Evolutionary conservation across 164 flowering plant genomes (phyloP).

Genomic region (Macadamia tetraphylla): DNA sequence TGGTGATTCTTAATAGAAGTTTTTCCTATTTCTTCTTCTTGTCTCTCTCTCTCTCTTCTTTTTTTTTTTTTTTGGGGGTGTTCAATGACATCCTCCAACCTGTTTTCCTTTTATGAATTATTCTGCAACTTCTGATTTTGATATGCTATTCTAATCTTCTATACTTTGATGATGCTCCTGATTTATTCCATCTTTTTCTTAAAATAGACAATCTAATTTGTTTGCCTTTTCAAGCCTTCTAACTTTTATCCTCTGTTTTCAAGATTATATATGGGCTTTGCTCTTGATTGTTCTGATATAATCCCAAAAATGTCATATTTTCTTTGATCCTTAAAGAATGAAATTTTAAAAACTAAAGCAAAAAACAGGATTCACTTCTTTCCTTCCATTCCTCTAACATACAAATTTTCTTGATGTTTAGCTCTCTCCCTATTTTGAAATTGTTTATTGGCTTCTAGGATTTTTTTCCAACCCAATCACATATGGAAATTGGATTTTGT

Average conservation of each 20-base stretch:
- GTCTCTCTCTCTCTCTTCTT: not conserved
- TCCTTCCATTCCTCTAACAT: too few relatives aligned
- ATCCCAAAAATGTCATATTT: not conserved
- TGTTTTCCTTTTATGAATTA: not conserved
- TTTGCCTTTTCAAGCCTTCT: not conserved
- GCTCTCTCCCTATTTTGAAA: too few relatives aligned
- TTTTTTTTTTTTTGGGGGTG: not conserved
- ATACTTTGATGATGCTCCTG: not conserved
- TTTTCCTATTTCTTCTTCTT: not conserved
- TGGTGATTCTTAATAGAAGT: too few relatives aligned
- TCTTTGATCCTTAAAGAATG: not conserved
- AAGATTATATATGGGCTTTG: too few relatives aligned
- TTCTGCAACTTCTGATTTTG: not conserved
- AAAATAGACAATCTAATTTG: not conserved
- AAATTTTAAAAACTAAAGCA: too few relatives aligned
- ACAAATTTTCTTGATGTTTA: too few relatives aligned
- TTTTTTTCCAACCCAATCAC: too few relatives aligned
- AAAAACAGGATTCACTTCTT: too few relatives aligned
- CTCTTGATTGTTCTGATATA: not conserved
- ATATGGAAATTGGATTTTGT: not conserved
- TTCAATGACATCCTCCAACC: not conserved
- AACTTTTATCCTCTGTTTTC: not conserved
- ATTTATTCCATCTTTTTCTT: not conserved
- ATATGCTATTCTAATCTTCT: not conserved
- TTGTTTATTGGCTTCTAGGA: too few relatives aligned